Base-by-base conservation (phyloP, 805 yeast species). In the Yamadazyma takamatsuzukensis region DNA sequence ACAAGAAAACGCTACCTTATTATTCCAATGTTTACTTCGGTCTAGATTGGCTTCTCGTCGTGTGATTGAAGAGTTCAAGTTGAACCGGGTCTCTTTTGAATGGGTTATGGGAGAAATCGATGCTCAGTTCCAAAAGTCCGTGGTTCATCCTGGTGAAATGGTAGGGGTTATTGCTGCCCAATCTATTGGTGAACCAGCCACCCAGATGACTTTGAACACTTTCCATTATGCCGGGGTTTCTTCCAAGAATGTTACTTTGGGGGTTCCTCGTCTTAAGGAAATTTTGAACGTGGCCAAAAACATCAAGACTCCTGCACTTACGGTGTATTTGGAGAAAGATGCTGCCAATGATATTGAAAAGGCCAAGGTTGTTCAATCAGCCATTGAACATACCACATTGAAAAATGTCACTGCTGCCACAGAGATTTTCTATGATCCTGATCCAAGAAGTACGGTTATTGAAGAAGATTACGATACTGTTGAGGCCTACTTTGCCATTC, bases 191-290 rank as follows among this genome's bases (percentile, higher is more conserved):
- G 97, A 89, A 59, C 97, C 97, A 32, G 96, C 97, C 25, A 89
- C 97, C 19, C 97, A 89, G 63, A 89, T 89, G 97, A 89, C 97
- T 2, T 74, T 89, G 64, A 89, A 89, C 55, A 89, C 97, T 48
- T 89, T 88, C 89, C 96, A 88, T 70, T 88, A 86, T 70, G 96
- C 96, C 12, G 96, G 96, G 81, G 96, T 88, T 39, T 88, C 95
- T 21, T 85, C 96, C 3, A 88, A 87, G 80, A 88, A 88, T 60
- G 96, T 88, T 43, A 88, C 96, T 3, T 76, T 90, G 45, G 96
- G 96, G 78, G 96, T 88, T 55, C 97, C 97, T 40, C 94, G 97
- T 74, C 75, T 89, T 61, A 89, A 89, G 76, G 97, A 89, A 70
- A 93, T 93, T 77, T 76, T 93, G 62, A 90, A 90, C 59, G 98